phyloP scores from a whole-genome alignment of 2,329 filamentous ascomycete genomes.

The Hymenoscyphus albidus region DNA sequence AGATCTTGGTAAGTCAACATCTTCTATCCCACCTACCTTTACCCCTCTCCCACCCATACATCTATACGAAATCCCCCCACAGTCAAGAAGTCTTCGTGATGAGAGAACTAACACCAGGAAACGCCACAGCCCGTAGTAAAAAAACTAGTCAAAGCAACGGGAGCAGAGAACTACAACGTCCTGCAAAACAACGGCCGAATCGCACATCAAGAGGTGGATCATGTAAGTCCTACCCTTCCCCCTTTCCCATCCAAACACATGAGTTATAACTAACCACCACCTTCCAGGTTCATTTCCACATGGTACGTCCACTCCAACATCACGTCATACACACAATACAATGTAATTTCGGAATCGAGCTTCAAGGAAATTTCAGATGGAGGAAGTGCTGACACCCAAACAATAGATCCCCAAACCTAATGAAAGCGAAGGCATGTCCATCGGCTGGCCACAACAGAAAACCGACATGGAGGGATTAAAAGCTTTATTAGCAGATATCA shows the following conservation, averaged over 20 bases:
- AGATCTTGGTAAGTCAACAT: slow-evolving; percentile 63
- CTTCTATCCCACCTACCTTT: neutral
- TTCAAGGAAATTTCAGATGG: neutral
- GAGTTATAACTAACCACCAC: neutral
- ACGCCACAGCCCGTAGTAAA: slow-evolving; percentile 67
- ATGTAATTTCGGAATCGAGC: neutral
- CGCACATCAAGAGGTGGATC: slow-evolving; percentile 89
- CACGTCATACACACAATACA: neutral
- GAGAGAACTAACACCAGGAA: neutral
- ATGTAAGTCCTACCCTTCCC: slow-evolving; percentile 54
- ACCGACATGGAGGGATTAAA: slow-evolving; percentile 81
- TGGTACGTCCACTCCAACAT: slow-evolving; percentile 51
- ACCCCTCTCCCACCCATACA: neutral
- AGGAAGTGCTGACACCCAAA: neutral
- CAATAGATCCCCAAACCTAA: slow-evolving; percentile 89
- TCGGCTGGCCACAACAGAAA: slow-evolving; percentile 73
- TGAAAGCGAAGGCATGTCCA: slow-evolving; percentile 69
- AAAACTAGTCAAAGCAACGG: slow-evolving; percentile 75
- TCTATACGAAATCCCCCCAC: too few species aligned
- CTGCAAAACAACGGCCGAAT: slow-evolving; percentile 92
- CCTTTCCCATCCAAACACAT: neutral
- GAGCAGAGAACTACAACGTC: slow-evolving; percentile 82
- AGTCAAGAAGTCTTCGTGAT: too few species aligned
- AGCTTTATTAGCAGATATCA: slow-evolving; percentile 75
- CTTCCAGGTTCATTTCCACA: slow-evolving; percentile 80